Evolutionary conservation across 768 basidiomycete species (phyloP).

Genomic region (Tulasnella sp.): DNA sequence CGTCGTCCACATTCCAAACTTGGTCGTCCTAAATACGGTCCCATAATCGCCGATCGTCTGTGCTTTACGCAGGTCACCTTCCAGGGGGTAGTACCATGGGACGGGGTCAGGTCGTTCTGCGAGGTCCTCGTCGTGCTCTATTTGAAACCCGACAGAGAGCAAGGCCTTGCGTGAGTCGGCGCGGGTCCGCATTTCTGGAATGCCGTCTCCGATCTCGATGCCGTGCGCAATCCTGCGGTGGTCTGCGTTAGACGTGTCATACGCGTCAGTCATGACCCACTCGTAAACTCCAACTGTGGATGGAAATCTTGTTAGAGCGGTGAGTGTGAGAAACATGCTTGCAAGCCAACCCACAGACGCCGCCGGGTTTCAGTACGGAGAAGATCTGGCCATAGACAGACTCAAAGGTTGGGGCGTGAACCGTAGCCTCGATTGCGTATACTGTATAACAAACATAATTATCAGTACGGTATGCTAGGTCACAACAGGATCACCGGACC

Average conservation of each 20-base stretch:
- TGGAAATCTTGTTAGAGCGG: too few species aligned
- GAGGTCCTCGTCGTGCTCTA: conserved; percentile 89
- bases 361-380: conserved; percentile 93
- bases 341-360: conserved; percentile 36
- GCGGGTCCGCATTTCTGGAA: conserved; percentile 90
- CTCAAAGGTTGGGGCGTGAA: conserved; percentile 91
- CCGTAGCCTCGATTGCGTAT: conserved; percentile 96
- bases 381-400: conserved; percentile 90
- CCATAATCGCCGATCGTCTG: conserved; percentile 90
- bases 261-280: conserved; percentile 95
- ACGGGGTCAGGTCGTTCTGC: conserved; percentile 69
- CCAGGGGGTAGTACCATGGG: conserved; percentile 95
- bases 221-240: conserved; percentile 88
- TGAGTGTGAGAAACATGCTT: too few species aligned
- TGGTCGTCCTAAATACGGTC: conserved; percentile 83
- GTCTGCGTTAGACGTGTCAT: conserved; percentile 74
- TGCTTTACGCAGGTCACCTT: conserved; percentile 84
- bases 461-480: neutral
- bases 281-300: conserved; percentile 92
- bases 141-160: conserved; percentile 69
- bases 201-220: conserved; percentile 92
- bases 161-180: conserved; percentile 63
- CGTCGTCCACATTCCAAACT: conserved; percentile 72
- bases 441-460: conserved; percentile 34
- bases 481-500: neutral